Evolutionary conservation across 2,329 filamentous ascomycete species (phyloP).

Genomic region (Epichloe amarillans): DNA sequence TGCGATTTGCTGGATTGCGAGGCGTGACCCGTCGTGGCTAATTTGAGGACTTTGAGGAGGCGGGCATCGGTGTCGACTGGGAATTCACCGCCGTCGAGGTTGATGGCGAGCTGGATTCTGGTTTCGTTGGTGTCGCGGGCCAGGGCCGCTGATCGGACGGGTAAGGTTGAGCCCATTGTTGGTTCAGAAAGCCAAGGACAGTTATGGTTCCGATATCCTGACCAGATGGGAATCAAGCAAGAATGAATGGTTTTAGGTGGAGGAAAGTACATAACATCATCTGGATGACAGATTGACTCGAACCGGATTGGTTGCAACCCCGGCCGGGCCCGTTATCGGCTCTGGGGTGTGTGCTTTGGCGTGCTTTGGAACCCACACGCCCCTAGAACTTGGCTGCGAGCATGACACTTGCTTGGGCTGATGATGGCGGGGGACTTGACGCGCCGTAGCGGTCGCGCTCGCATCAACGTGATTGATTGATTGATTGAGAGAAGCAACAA

Average conservation of each 20-base stretch:
- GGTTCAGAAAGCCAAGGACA: neutral
- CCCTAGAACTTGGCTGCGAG: neutral
- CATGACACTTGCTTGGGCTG: no score
- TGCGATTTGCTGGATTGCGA: conserved; percentile 75
- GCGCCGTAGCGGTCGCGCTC: neutral
- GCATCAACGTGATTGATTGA: neutral
- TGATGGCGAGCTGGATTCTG: conserved; percentile 85
- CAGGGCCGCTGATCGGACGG: conserved; percentile 57
- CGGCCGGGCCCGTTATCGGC: no score
- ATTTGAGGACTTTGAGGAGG: conserved; percentile 36
- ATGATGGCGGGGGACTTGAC: neutral
- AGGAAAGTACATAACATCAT: no score
- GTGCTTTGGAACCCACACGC: neutral
- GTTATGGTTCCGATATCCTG: no score
- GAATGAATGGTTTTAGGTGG: no score
- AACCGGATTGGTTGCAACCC: no score
- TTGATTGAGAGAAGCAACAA: neutral
- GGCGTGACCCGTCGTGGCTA: conserved; percentile 51
- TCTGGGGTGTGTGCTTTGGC: neutral
- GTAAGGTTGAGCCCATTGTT: conserved; percentile 14
- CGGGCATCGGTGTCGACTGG: conserved; percentile 48
- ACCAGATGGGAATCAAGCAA: no score
- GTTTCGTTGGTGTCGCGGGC: conserved; percentile 95
- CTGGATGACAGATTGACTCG: no score
- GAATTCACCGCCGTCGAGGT: conserved; percentile 79